These are phyloP conservation scores for Cladosporium oxysporum DNA, from an alignment of 2,329 filamentous ascomycete species.

Conservation along the genomic window DNA sequence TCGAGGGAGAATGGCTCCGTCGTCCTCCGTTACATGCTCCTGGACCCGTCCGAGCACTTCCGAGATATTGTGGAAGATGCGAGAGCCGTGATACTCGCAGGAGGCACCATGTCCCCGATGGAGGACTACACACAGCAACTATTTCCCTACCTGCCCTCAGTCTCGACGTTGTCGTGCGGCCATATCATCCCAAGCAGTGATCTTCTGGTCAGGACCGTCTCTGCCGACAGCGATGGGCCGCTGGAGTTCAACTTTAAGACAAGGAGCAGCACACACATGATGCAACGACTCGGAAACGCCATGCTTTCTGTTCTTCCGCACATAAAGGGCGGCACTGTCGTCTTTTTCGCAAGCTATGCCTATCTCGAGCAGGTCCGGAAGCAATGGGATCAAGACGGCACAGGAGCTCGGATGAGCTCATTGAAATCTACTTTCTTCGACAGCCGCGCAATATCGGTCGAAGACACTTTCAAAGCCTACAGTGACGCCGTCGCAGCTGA, in stretches of 20 bases:
- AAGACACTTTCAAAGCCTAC: conserved; percentile 75
- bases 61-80: conserved; percentile 82
- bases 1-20: conserved; percentile 53
- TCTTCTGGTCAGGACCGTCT: conserved; percentile 75
- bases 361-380: conserved; percentile 73
- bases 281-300: conserved; percentile 69
- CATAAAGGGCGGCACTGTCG: conserved; percentile 85
- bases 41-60: conserved; percentile 91
- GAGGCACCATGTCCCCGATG: conserved; percentile 98
- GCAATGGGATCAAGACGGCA: conserved; percentile 41
- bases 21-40: conserved; percentile 77
- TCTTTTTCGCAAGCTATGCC: conserved; percentile 94
- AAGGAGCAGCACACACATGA: conserved; percentile 67
- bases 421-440: conserved; percentile 56
- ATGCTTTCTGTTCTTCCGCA: conserved; percentile 70
- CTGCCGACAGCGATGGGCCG: conserved; percentile 46
- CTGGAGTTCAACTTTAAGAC: conserved; percentile 90
- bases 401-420: conserved; percentile 31
- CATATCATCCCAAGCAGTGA: conserved; percentile 88
- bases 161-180: conserved; percentile 85
- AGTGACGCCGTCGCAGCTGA: conserved; percentile 59
- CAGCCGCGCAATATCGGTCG: conserved; percentile 56
- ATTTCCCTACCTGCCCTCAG: conserved; percentile 70
- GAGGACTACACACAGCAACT: conserved; percentile 84
- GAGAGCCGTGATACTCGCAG: conserved; percentile 83